phyloP scores from a whole-genome alignment of 805 yeast species.

The Kodamaea fukazawae region DNA sequence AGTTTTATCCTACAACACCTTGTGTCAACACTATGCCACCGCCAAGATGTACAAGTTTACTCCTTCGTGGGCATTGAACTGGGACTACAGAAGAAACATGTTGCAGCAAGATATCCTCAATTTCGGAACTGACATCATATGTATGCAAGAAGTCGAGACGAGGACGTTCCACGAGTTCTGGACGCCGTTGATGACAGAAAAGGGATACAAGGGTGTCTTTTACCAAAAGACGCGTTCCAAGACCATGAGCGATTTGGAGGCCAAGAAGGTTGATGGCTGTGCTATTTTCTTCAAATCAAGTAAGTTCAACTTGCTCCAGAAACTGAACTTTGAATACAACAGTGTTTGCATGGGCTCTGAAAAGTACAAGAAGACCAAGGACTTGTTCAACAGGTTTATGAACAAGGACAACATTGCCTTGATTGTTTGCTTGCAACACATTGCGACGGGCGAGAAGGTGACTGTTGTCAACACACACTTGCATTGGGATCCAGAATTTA shows the following conservation, averaged over 20 bases:
- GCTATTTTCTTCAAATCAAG: slow-evolving; percentile 80
- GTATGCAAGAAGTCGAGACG: slow-evolving; percentile 95
- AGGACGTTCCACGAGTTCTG: slow-evolving; percentile 83
- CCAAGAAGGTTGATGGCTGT: slow-evolving; percentile 95
- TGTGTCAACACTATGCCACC: slow-evolving; percentile 95
- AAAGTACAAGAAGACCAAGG: slow-evolving; percentile 88
- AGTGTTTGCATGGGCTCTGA: slow-evolving; percentile 76
- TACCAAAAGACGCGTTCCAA: slow-evolving; percentile 89
- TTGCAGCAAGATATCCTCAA: slow-evolving; percentile 70
- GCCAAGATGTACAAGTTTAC: slow-evolving; percentile 89
- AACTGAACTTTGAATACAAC: slow-evolving; percentile 78
- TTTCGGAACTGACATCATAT: slow-evolving; percentile 70
- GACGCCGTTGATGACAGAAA: slow-evolving; percentile 66
- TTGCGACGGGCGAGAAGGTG: slow-evolving; percentile 65
- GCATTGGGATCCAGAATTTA: slow-evolving; percentile 97
- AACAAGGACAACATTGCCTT: slow-evolving; percentile 92
- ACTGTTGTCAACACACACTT: slow-evolving; percentile 87
- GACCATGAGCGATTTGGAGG: slow-evolving; percentile 77
- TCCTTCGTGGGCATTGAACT: slow-evolving; percentile 94
- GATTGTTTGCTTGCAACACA: slow-evolving; percentile 70
- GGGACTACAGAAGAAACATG: slow-evolving; percentile 84
- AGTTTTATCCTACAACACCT: slow-evolving; percentile 80
- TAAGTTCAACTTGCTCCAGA: slow-evolving; percentile 68
- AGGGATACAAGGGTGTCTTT: slow-evolving; percentile 80
- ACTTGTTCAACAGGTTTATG: slow-evolving; percentile 92